Percentiles rank a stretch among this genome's conserved stretches.
These are phyloP conservation scores for Tricladium varicosporioides DNA, from an alignment of 2,329 filamentous ascomycete genomes.

Conservation along the genomic window DNA sequence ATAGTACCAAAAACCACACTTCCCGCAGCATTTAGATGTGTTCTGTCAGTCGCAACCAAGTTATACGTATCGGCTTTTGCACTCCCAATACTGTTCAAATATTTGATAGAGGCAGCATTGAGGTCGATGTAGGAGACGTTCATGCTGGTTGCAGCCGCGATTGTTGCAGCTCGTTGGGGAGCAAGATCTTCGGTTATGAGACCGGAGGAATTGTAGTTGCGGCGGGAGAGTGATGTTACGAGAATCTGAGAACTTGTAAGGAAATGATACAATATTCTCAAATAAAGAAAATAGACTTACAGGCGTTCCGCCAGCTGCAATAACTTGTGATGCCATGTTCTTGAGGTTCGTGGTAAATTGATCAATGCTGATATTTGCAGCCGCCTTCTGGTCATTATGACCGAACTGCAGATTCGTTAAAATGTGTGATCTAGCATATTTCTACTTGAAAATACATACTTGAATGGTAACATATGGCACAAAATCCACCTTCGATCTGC, in stretches of 20 bases:
- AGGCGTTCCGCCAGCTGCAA: conserved; percentile 32
- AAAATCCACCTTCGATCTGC: conserved; percentile 33
- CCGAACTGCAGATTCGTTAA: conserved; percentile 39
- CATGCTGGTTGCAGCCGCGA: conserved; percentile 38
- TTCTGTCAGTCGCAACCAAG: conserved; percentile 43
- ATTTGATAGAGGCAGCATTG: conserved; percentile 42
- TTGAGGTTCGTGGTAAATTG: conserved; percentile 44
- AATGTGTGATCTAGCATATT: not conserved
- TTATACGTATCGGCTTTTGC: conserved; percentile 43
- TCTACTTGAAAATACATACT: conserved; percentile 26
- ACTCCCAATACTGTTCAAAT: conserved; percentile 46
- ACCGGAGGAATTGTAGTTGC: conserved; percentile 38
- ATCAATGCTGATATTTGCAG: conserved; percentile 38
- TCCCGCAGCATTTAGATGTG: conserved; percentile 46
- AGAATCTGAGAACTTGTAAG: conserved; percentile 34
- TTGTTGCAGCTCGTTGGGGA: conserved; percentile 39
- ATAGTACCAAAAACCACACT: conserved; percentile 46
- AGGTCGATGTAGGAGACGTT: conserved; percentile 40
- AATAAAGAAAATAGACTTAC: conserved; percentile 1
- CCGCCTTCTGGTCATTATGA: conserved; percentile 51
- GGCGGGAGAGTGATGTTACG: conserved; percentile 45
- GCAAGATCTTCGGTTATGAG: conserved; percentile 42
- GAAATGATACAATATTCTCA: too few relatives aligned
- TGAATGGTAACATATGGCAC: conserved; percentile 49
- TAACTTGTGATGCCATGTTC: conserved; percentile 33